Evolutionary conservation across 2,329 filamentous ascomycete species (phyloP), one percentile per base, ranked within the genome.

Genomic region (Daldinia eschscholtzii): DNA sequence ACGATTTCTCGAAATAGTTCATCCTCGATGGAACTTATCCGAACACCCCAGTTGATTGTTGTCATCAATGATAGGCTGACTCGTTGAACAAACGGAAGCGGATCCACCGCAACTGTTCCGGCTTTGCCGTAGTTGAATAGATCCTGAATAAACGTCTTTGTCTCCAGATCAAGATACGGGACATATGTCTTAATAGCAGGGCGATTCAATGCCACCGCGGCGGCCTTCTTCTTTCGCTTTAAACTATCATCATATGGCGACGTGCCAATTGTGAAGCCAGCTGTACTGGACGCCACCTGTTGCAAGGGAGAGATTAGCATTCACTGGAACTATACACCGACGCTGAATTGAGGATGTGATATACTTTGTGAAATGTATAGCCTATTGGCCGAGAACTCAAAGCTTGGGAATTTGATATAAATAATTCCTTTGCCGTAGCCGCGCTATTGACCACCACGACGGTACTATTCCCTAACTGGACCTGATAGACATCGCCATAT

Each of bases 171-270:
- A 57, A 95, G 89, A 72, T 94, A 92, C 0, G 92, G 92, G 88
- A 94, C 92, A 78, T 95, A 95, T 0, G 89, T 90, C 75, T 93
- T 91, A 1, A 92, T 88, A 0, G 92, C 89, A 0, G 92, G 92
- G 0, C 91, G 86, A 77, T 94, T 94, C 23, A 95, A 84, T 0
- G 93, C 92, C 0, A 92, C 93, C 3, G 91, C 92, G 1, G 92
- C 92, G 0, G 91, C 92, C 81, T 93, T 94, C 70, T 93, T 88
- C 9, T 92, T 87, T 26, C 85, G 83, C 79, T 94, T 95, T 81
- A 91, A 93, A 1, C 89, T 93, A 57, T 93, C 92, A 69, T 94
- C 92, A 91, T 92, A 96, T 0, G 93, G 92, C 0, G 92, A 94
- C 0, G 92, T 93, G 1, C 93, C 93, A 68, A 96, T 93, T 0